phyloP scores from a whole-genome alignment of 1,284 basidiomycete species.

The Ustilago cynodontis region DNA sequence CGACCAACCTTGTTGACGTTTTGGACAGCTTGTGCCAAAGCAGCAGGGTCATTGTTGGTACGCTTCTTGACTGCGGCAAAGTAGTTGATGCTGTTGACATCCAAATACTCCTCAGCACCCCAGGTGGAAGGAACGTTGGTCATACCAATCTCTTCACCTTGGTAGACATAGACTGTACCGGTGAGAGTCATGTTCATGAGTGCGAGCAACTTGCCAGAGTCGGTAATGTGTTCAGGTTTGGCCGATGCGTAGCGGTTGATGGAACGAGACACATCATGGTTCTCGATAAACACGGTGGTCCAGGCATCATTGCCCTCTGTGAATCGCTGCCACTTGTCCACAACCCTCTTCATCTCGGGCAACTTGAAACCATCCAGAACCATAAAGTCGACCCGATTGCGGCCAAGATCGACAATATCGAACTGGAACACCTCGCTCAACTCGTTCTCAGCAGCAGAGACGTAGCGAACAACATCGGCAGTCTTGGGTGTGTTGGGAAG shows the following conservation, averaged over 20 bases:
- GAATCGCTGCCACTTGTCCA: conserved; percentile 76
- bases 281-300: conserved; percentile 72
- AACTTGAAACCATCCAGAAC: conserved; percentile 74
- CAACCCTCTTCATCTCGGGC: conserved; percentile 74
- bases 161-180: conserved; percentile 80
- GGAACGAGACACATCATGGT: conserved; percentile 77
- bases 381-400: conserved; percentile 69
- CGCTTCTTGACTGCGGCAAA: conserved; percentile 32
- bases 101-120: conserved; percentile 75
- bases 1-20: conserved; percentile 77
- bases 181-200: conserved; percentile 76
- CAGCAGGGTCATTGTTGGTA: conserved; percentile 51
- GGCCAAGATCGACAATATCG: conserved; percentile 75
- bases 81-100: conserved; percentile 60
- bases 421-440: conserved; percentile 77
- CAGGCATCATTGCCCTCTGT: conserved; percentile 52
- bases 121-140: conserved; percentile 78
- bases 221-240: conserved; percentile 73
- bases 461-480: conserved; percentile 75
- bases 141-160: conserved; percentile 77
- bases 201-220: conserved; percentile 78
- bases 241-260: conserved; percentile 77
- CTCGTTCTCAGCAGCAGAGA: conserved; percentile 76
- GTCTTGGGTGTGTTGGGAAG: conserved; percentile 71
- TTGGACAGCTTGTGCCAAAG: conserved; percentile 71